Conservation (phyloP, 108 stramenopile species). For the Schizochytrium sp. region DNA sequence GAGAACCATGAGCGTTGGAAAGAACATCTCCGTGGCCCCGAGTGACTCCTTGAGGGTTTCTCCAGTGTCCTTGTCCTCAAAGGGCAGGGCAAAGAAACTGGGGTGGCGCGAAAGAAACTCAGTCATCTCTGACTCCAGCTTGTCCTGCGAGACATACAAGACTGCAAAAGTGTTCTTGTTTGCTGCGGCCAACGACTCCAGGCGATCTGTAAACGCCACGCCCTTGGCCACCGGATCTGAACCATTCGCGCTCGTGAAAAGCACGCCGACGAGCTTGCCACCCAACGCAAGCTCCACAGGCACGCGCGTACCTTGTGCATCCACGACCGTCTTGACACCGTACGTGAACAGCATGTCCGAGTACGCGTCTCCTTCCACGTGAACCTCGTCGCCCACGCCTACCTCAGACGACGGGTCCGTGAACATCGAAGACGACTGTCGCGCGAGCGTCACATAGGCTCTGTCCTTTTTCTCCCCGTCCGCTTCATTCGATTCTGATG, state of each 20-base stretch:
- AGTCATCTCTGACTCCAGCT: background rate
- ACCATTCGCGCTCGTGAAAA: background rate
- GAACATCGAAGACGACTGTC: background rate
- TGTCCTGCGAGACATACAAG: background rate
- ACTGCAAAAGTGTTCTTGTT: background rate
- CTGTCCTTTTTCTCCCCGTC: background rate
- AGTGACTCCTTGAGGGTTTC: background rate
- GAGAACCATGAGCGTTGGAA: background rate
- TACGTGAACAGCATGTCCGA: slow-evolving; percentile 2
- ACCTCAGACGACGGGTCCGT: background rate
- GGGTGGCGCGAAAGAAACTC: background rate
- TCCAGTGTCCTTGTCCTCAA: background rate
- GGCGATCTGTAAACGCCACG: background rate
- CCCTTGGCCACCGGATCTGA: background rate
- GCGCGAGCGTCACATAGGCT: background rate
- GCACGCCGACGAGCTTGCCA: background rate
- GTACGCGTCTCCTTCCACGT: background rate
- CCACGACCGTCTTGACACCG: background rate
- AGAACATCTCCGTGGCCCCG: background rate
- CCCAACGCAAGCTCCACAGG: background rate
- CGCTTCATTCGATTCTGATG: too few relatives aligned
- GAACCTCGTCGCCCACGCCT: background rate
- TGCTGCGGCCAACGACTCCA: background rate
- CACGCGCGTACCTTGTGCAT: background rate
- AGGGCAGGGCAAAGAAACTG: background rate